Evolutionary conservation across 306 rosid genomes (phyloP).

Genomic region (Arachis stenosperma): DNA sequence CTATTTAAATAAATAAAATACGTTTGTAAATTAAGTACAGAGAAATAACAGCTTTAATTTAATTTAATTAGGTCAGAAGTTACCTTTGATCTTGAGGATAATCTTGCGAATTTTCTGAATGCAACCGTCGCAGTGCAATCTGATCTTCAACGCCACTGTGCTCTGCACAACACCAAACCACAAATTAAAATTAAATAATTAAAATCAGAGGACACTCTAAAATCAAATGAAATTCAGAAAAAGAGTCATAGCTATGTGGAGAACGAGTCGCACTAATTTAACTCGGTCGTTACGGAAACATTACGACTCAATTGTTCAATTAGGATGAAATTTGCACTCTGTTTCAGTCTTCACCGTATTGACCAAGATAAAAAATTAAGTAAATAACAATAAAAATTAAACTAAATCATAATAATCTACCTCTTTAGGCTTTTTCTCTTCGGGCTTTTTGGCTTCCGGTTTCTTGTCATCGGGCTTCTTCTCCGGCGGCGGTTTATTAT

Average conservation of each 20-base stretch:
- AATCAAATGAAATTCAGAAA: background rate
- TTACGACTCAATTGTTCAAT: background rate
- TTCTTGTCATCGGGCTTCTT: constrained; percentile 57
- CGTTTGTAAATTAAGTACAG: background rate
- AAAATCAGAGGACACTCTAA: background rate
- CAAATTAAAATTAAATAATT: constrained; percentile 12
- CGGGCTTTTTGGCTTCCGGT: constrained; percentile 56
- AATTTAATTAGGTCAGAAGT: constrained; percentile 17
- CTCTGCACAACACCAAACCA: constrained; percentile 48
- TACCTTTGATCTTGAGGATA: constrained; percentile 60
- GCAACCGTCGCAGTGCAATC: constrained; percentile 89
- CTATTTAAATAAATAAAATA: constrained; percentile 8
- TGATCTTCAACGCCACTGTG: constrained; percentile 70
- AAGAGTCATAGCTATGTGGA: background rate
- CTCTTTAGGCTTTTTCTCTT: constrained; percentile 61
- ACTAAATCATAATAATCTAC: background rate
- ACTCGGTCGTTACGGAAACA: background rate
- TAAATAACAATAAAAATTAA: background rate
- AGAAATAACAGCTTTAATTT: background rate
- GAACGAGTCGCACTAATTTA: constrained; percentile 1
- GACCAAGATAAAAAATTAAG: background rate
- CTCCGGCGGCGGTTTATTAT: constrained; percentile 39
- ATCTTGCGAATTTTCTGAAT: constrained; percentile 62
- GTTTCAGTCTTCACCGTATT: background rate
- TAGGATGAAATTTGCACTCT: background rate